A percentile compares a stretch with the other conserved stretches of the same genome.
These are phyloP conservation scores for Penicillium sp. DNA, from an alignment of 2,329 filamentous ascomycete species.

Conservation along the genomic window DNA sequence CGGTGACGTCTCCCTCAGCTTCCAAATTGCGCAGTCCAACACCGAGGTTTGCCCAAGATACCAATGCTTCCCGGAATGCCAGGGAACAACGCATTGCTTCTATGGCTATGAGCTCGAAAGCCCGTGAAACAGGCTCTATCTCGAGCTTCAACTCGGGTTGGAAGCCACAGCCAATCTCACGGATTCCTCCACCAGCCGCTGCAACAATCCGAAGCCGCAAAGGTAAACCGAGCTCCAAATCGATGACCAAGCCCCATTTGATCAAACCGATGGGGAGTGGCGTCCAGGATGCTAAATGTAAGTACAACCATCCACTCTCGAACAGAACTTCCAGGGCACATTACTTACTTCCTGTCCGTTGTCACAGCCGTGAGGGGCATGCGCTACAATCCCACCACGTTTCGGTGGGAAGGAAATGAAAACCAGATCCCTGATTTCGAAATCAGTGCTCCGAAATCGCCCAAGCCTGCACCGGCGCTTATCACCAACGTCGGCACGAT, in stretches of 20 bases:
- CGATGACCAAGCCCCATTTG: constrained; percentile 70
- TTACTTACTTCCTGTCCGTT: constrained; percentile 10
- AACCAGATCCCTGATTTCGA: constrained; percentile 79
- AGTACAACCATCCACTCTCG: constrained; percentile 36
- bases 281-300: constrained; percentile 78
- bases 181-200: constrained; percentile 51
- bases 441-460: constrained; percentile 38
- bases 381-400: constrained; percentile 87
- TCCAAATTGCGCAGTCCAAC: constrained; percentile 51
- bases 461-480: constrained; percentile 61
- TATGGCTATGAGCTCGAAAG: constrained; percentile 35
- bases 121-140: constrained; percentile 48
- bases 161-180: constrained; percentile 57
- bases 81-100: constrained; percentile 61
- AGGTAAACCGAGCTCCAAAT: constrained; percentile 34
- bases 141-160: constrained; percentile 59
- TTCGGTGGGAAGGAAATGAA: constrained; percentile 95
- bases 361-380: constrained; percentile 82
- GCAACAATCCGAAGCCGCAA: constrained; percentile 51
- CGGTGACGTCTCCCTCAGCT: constrained; percentile 60
- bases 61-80: constrained; percentile 65
- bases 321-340: background rate
- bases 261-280: constrained; percentile 79
- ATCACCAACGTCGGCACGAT: constrained; percentile 86
- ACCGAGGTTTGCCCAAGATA: constrained; percentile 67